Evolutionary conservation across 2,329 filamentous ascomycete genomes (phyloP).

Genomic region (Neoscytalidium dimidiatum): DNA sequence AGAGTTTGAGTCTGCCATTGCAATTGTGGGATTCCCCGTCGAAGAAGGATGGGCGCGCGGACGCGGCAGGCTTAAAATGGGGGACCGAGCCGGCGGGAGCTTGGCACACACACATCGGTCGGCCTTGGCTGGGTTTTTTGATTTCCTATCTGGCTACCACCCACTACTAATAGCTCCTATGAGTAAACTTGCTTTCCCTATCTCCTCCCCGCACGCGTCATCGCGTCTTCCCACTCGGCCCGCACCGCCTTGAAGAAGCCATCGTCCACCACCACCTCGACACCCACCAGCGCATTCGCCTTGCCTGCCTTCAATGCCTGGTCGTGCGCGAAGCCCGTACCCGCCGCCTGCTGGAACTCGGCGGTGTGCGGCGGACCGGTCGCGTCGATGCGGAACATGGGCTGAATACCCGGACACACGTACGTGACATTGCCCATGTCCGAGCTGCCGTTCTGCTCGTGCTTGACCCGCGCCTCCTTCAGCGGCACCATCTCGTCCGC

Average conservation of each 20-base stretch:
- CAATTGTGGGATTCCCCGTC: no score
- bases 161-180: no score
- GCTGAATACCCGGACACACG: conserved; percentile 24
- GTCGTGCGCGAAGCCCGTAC: conserved; percentile 21
- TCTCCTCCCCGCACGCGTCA: background rate
- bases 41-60: background rate
- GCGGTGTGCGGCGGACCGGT: conserved; percentile 23
- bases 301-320: conserved; percentile 24
- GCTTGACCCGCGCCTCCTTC: background rate
- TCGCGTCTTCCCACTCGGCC: conserved; percentile 20
- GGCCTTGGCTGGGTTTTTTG: background rate
- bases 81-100: background rate
- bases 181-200: background rate
- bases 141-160: background rate
- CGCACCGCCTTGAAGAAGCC: conserved; percentile 18
- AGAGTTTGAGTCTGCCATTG: background rate
- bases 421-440: conserved; percentile 27
- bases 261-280: conserved; percentile 21
- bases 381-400: conserved; percentile 25
- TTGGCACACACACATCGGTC: no score
- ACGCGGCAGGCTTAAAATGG: background rate
- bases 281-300: conserved; percentile 20
- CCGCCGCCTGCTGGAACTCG: conserved; percentile 24
- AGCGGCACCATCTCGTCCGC: conserved; percentile 11
- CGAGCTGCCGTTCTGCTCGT: conserved; percentile 21